Evolutionary conservation across 768 basidiomycete genomes (phyloP).

Genomic region (Rubroboletus pulcherrimus): DNA sequence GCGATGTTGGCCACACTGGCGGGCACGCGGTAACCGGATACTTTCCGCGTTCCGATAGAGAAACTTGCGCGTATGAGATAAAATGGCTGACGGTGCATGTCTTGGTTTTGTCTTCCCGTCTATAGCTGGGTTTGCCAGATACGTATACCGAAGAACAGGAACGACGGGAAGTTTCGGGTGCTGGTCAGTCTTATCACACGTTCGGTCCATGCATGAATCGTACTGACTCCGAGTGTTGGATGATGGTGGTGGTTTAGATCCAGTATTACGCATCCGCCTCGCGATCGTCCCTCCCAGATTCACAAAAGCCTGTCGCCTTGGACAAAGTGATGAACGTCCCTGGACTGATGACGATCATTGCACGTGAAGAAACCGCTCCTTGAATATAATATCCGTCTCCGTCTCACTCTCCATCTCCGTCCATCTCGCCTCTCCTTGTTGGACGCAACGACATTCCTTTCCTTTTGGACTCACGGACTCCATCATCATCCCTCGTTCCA

Average conservation of each 20-base stretch:
- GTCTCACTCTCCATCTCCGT: background rate
- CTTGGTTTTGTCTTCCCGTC: background rate
- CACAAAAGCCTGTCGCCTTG: conserved; percentile 58
- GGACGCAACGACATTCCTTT: conserved; percentile 5
- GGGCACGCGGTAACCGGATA: background rate
- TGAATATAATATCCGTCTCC: conserved; percentile 11
- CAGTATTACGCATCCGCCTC: conserved; percentile 60
- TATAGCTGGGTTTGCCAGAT: conserved; percentile 65
- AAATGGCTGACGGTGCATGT: conserved; percentile 2
- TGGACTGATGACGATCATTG: conserved; percentile 72
- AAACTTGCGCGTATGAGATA: background rate
- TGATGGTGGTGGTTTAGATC: conserved; percentile 40
- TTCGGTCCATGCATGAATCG: background rate
- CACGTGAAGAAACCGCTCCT: conserved; percentile 33
- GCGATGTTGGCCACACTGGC: background rate
- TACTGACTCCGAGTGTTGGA: background rate
- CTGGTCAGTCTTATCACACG: conserved; percentile 38
- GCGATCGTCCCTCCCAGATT: conserved; percentile 48
- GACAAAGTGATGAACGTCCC: conserved; percentile 59
- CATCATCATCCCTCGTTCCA: background rate
- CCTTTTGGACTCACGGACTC: background rate
- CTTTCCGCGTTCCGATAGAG: background rate
- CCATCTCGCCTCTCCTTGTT: background rate
- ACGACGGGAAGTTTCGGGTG: conserved; percentile 55
- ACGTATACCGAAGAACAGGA: conserved; percentile 46